Evolutionary conservation across 2,329 filamentous ascomycete species (phyloP).

Genomic region (Ophiocordyceps camponoti-floridani): DNA sequence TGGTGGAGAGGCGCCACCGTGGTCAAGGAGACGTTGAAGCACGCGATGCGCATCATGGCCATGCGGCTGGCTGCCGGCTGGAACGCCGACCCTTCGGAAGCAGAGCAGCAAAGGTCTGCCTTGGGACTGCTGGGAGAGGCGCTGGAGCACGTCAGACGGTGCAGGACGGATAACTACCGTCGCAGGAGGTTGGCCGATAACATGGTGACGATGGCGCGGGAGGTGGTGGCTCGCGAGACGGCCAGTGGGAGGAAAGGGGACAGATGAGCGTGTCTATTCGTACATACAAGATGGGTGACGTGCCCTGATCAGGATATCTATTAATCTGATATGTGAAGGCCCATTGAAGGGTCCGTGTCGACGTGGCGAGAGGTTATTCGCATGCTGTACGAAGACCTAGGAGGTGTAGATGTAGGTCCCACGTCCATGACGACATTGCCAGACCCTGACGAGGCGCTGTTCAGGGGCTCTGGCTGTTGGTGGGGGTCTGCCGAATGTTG

Average conservation of each 20-base stretch:
- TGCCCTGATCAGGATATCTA: no score
- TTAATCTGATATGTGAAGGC: no score
- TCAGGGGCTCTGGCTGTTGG: no score
- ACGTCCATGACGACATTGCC: no score
- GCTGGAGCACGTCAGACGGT: constrained; percentile 8
- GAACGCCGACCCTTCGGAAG: background rate
- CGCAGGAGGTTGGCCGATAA: constrained; percentile 6
- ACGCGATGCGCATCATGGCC: constrained; percentile 16
- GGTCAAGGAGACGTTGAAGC: constrained; percentile 19
- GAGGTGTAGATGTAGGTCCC: no score
- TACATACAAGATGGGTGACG: no score
- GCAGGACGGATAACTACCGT: constrained; percentile 5
- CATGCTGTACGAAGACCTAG: no score
- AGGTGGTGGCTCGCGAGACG: background rate
- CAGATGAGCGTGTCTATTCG: background rate
- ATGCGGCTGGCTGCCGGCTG: constrained; percentile 7
- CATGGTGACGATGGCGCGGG: constrained; percentile 4
- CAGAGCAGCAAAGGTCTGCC: constrained; percentile 8
- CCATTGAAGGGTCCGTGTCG: no score
- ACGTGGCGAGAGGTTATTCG: no score
- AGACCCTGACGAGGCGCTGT: no score
- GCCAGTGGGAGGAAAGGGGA: background rate
- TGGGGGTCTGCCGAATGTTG: no score
- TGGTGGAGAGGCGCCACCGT: constrained; percentile 19
- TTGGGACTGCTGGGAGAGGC: constrained; percentile 8